Evolutionary conservation across 2,329 filamentous ascomycete genomes (phyloP), one percentile per base, ranked within the genome.

Genomic region (Diaporthe sp.): DNA sequence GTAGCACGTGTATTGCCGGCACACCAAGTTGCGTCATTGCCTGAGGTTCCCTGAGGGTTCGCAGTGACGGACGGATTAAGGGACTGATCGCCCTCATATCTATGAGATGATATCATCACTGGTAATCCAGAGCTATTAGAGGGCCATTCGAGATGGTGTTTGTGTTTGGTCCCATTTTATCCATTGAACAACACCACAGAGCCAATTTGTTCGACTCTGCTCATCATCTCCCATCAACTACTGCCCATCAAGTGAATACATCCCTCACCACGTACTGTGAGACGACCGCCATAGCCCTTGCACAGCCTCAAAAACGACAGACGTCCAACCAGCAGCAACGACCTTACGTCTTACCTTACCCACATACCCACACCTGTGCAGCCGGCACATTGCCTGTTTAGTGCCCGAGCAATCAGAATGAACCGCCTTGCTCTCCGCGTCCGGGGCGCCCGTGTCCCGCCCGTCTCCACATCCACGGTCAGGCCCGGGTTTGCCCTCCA

Each of bases 21-120:
- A 40, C 17, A 42, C 17, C 45, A 10, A 45, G 72, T 74, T 74
- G 74, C 74, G 72, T 76, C 74, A 76, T 76, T 71, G 72, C 67
- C 38, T 28, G 25, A 54, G 25, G 25, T 28, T 28, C 50, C 25
- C n/a, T 19, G 52, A 45, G 22, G 22, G n/a, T n/a, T 57, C n/a
- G 33, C 15, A 33, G 45, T 40, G 35, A 47, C 45, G 25, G 71
- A 68, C 30, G 52, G 42, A 33, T 64, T 47, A 12, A 50, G 58
- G 38, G 42, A 66, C 42, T 69, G 52, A 70, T 58, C 47, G 55
- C 64, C 64, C 42, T 71, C 40, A 55, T 70, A n/a, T 52, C 30
- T 38, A 52, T 30, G 28, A 9, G n/a, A 73, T 75, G 74, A 75
- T 73, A 75, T 75, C 74, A 75, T 73, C 73, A 50, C 60, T 72